Base-by-base conservation (phyloP, 805 yeast genomes). In the Brettanomyces naardenensis region DNA sequence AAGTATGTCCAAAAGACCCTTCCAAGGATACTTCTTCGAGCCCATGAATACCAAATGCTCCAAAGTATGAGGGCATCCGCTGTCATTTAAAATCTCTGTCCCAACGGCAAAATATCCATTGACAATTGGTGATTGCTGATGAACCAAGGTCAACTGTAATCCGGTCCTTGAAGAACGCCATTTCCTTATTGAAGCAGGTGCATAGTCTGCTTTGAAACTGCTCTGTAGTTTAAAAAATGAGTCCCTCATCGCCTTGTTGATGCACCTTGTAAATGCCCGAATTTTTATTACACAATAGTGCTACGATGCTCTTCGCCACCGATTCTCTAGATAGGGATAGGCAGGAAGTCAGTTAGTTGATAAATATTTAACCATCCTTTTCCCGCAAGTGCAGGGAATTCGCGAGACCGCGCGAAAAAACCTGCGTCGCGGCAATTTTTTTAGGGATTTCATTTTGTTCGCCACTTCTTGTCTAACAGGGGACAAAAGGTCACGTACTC, bases 11-110 rank as follows among this genome's bases (percentile, higher is more conserved):
- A 92, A 65, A 35, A 89, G 65, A 6, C 98, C 97, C 59, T 90
- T 90, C 59, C 81, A 90, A 0, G 97, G 97, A 50, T 78, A 85
- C 41, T 79, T 77, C 45, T 80, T 68, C 3, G 95, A 85, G 1
- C 98, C 98, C 95, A 88, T 85, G 58, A 92, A 92, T 27, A 90
- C 71, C 58, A 92, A 66, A 62, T 92, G 98, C 61, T 92, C 98
- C 37, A 92, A 61, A 2, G 98, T 92, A 53, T 92, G 98, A 1
- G 98, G 98, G 45, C 85, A 76, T 6, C 98, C 98, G 19, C 88
- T 75, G 56, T 89, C 92, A 53, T 87, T 78, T 18, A 70, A 65
- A 36, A 86, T 85, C 57, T 92, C 97, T 1, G 97, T 88, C 14
- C 95, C 96, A 3, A 92, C 95, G 1, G 96, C 94, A 59, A 92